Percentiles rank a stretch among this genome's conserved stretches.
Evolutionary conservation across 257 asterid species (phyloP).

Genomic region (Plantago major): DNA sequence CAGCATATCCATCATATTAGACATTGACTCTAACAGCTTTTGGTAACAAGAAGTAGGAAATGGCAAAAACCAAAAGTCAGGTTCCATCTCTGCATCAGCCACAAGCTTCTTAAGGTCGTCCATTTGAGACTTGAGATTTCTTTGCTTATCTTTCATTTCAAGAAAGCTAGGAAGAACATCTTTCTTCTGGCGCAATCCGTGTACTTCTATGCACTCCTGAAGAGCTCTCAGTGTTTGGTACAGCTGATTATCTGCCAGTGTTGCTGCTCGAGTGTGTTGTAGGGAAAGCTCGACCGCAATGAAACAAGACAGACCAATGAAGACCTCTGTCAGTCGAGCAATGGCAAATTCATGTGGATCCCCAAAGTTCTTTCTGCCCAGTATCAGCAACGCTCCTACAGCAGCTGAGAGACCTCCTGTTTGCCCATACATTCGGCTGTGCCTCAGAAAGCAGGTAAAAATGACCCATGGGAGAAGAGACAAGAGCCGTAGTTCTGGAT

Average conservation of each 20-base stretch:
- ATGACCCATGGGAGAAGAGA: slow-evolving; percentile 73
- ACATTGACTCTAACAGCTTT: too few relatives aligned
- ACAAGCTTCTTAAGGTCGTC: slow-evolving; percentile 25
- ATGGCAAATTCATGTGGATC: slow-evolving; percentile 52
- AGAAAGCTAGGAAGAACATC: background rate
- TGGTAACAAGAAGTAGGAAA: too few relatives aligned
- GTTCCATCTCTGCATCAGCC: slow-evolving; percentile 44
- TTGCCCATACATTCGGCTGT: slow-evolving; percentile 60
- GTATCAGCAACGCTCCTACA: slow-evolving; percentile 57
- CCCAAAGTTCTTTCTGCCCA: slow-evolving; percentile 63
- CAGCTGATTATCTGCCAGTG: slow-evolving; percentile 45
- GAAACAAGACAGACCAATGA: slow-evolving; percentile 48
- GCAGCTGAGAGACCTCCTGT: slow-evolving; percentile 64
- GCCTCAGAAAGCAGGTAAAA: slow-evolving; percentile 42
- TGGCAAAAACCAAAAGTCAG: too few relatives aligned
- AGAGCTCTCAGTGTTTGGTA: slow-evolving; percentile 25
- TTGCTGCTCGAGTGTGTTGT: slow-evolving; percentile 55
- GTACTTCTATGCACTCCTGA: slow-evolving; percentile 31
- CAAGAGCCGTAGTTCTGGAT: slow-evolving; percentile 32
- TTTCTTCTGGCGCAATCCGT: too few relatives aligned
- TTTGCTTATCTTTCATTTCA: slow-evolving; percentile 23
- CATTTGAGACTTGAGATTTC: slow-evolving; percentile 24
- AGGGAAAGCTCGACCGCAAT: slow-evolving; percentile 45
- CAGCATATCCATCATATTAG: too few relatives aligned
- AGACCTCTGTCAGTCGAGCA: slow-evolving; percentile 46